Evolutionary conservation across 2,329 filamentous ascomycete species (phyloP), one percentile per base, ranked within the genome.

Genomic region (Penicillium frequentans): DNA sequence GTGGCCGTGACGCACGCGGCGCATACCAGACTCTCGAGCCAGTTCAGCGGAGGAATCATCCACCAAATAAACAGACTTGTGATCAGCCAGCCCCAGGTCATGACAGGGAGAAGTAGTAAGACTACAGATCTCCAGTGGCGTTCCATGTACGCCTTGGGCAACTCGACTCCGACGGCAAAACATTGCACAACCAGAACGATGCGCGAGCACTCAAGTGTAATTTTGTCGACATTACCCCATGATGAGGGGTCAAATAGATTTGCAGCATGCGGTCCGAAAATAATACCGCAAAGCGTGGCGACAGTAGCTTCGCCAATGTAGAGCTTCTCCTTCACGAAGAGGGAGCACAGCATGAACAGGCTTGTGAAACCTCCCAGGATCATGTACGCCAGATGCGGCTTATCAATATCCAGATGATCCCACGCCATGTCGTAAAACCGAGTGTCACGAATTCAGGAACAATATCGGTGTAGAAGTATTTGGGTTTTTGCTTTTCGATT

Each of bases 351-450:
- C 95, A 99, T 99, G 80, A 99, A 99, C 68, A 99, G 81, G 59
- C 90, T 92, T 66, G 95, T 99, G 80, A 99, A 99, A 74, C 93
- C 95, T 70, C 95, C 95, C 55, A 99, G 82, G 77, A 99, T 97
- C 78, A 98, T 91, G 78, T 99, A 99, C 64, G 96, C 95, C 90
- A 98, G 77, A 82, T 99, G 95, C 69, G 95, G 91, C 82, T 89
- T 90, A 78, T 96, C 97, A 79, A 98, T 88, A 52, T 77, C 76
- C 58, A 82, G 66, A 56, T 82, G 80, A 54, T 81, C 73, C 80
- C 80, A 82, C 57, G 73, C 79, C 80, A 82, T 82, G 48, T 57
- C 74, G 64, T 52, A 43, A 44, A n/a, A 33, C 16, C 37, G 54
- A 47, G 39, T 23, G 44, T 54, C 48, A 33, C 43, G 21, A 27